Conservation (phyloP, 306 rosid species). For the Fragaria vesca region DNA sequence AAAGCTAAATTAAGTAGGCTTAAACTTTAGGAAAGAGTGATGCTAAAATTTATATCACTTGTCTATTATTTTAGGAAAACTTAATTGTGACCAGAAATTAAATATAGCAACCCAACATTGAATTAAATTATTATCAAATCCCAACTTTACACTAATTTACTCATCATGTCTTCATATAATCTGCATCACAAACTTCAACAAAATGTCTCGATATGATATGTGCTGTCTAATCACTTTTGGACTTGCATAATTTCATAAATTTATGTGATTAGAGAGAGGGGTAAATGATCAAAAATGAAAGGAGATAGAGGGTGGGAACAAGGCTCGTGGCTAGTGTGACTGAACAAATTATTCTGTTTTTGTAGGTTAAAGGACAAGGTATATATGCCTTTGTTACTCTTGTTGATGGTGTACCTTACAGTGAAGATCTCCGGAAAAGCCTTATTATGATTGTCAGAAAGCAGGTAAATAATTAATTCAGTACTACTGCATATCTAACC, state of each 20-base stretch:
- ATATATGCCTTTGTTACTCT: slow-evolving; percentile 92
- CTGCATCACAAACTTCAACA: not conserved
- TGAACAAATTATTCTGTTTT: slow-evolving; percentile 23
- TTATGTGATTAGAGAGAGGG: not conserved
- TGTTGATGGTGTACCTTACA: slow-evolving; percentile 84
- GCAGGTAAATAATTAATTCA: slow-evolving; percentile 54
- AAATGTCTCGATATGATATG: not conserved
- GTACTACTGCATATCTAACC: not conserved
- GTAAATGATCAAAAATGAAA: not conserved
- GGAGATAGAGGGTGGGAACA: slow-evolving; percentile 6
- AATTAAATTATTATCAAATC: not conserved
- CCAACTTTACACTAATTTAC: not conserved
- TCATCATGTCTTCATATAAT: not conserved
- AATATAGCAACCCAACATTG: not conserved
- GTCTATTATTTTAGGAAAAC: not conserved
- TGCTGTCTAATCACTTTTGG: not conserved
- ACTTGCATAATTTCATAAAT: not conserved
- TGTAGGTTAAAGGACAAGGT: slow-evolving; percentile 95
- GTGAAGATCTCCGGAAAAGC: slow-evolving; percentile 81
- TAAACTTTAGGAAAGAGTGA: not conserved
- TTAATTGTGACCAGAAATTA: not conserved
- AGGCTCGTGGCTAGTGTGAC: slow-evolving; percentile 20
- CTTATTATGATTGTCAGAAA: slow-evolving; percentile 73
- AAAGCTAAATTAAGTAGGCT: not conserved
- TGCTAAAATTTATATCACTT: not conserved